Base-by-base conservation (phyloP, 2,329 filamentous ascomycete genomes). In the Penicillium sp. region DNA sequence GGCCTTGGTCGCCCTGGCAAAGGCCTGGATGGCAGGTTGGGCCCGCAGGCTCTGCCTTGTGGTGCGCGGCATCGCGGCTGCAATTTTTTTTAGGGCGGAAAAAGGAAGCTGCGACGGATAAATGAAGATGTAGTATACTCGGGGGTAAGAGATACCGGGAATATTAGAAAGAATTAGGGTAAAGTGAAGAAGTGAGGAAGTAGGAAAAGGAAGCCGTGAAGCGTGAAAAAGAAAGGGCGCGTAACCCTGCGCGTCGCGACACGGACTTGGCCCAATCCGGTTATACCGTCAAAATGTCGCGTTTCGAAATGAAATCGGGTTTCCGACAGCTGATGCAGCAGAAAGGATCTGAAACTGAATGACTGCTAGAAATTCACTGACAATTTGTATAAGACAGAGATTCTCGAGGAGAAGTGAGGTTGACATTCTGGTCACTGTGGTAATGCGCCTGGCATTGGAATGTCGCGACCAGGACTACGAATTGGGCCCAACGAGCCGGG, bases 1-100 rank as follows among this genome's bases (percentile, higher is more conserved):
- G 36, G 74, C 69, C 59, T 79, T 79, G 42, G 72, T 74, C 52
- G 76, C 64, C 58, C 69, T 73, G 52, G 75, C 68, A 58, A 79
- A 79, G 52, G 65, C 67, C 58, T 73, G 70, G 43, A 79, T 74
- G 62, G 69, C 78, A 70, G 61, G 58, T 56, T 73, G 71, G 18
- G 54, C 60, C 49, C 63, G 61, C 44, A 67, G 64, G 62, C 61
- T 55, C 54, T 59, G 57, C 51, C 58, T 57, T 43, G 69, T 57
- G 49, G 65, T 57, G 59, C 66, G 68, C 60, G 63, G 64, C 66
- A 70, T 72, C 57, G 65, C 56, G 49, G 29, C 51, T 63, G 51
- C 54, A 54, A 54, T 51, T 64, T 51, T 63, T 62, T 51, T 52
- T 47, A 39, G 13, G 28, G 24, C 16, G 24, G 46, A 36, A 42